Evolutionary conservation across 257 asterid genomes (phyloP).

Genomic region (Penstemon eatonii): DNA sequence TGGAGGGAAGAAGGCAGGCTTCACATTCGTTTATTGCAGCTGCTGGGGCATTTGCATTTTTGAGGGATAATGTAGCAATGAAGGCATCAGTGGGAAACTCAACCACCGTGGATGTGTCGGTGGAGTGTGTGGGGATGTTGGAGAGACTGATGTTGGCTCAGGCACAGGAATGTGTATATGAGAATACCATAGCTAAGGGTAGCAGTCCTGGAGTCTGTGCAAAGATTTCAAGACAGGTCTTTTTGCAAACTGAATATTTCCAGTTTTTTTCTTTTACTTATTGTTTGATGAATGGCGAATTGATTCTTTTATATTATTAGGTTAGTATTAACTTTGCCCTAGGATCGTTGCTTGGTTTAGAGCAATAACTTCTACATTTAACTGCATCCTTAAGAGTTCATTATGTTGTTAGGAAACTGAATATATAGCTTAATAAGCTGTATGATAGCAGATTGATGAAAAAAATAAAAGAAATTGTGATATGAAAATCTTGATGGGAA

Average conservation of each 20-base stretch:
- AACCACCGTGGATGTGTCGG: constrained; percentile 78
- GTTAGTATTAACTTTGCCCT: background rate
- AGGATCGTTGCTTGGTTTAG: background rate
- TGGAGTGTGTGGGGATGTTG: constrained; percentile 92
- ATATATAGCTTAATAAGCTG: background rate
- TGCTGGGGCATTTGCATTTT: constrained; percentile 86
- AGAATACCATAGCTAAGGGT: constrained; percentile 91
- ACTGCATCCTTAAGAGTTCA: background rate
- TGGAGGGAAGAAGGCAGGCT: constrained; percentile 95
- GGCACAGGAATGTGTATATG: constrained; percentile 97
- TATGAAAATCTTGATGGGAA: background rate
- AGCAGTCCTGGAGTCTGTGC: constrained; percentile 93
- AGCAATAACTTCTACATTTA: background rate
- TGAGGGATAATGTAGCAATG: constrained; percentile 85
- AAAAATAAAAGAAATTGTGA: constrained; percentile 16
- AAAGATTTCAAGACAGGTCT: constrained; percentile 93
- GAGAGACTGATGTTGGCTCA: constrained; percentile 97
- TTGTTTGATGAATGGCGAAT: background rate
- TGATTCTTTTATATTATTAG: constrained; percentile 12
- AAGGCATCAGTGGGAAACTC: constrained; percentile 87
- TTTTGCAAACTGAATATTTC: constrained; percentile 24
- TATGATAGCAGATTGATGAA: constrained; percentile 4
- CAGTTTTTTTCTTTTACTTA: constrained; percentile 7
- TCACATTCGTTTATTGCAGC: constrained; percentile 92
- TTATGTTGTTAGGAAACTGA: background rate